phyloP scores from a whole-genome alignment of 768 basidiomycete genomes.

The Coprinopsis strossmayeri region DNA sequence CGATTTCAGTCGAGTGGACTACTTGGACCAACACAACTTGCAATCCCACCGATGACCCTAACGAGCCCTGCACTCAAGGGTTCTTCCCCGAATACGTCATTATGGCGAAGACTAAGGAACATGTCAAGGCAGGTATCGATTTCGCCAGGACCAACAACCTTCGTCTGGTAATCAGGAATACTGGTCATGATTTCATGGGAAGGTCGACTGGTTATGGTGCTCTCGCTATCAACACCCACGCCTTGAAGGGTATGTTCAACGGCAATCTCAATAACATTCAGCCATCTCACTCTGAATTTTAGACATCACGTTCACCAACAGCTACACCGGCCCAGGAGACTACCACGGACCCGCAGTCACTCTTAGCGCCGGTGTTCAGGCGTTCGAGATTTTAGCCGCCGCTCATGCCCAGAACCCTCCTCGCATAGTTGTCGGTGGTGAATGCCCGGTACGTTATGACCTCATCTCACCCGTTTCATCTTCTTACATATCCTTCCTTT shows the following conservation, averaged over 20 bases:
- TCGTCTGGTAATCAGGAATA: slow-evolving; percentile 18
- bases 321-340: slow-evolving; percentile 9
- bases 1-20: slow-evolving; percentile 2
- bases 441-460: slow-evolving; percentile 12
- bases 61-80: slow-evolving; percentile 7
- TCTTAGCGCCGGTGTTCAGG: slow-evolving; percentile 15
- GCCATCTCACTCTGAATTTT: not conserved
- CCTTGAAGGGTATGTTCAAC: slow-evolving; percentile 12
- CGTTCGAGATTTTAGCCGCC: slow-evolving; percentile 8
- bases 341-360: slow-evolving; percentile 15
- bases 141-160: slow-evolving; percentile 16
- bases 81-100: slow-evolving; percentile 14
- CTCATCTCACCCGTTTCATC: not conserved
- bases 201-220: not conserved
- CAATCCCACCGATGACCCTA: slow-evolving; percentile 7
- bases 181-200: slow-evolving; percentile 16
- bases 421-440: slow-evolving; percentile 10
- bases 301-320: slow-evolving; percentile 12
- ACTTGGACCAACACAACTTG: slow-evolving; percentile 12
- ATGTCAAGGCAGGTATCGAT: slow-evolving; percentile 14
- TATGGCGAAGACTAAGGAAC: slow-evolving; percentile 12
- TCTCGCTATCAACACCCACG: slow-evolving; percentile 12
- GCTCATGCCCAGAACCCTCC: slow-evolving; percentile 8
- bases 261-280: not conserved
- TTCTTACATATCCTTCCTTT: not conserved